Percentiles rank a stretch among this genome's conserved stretches.
These are phyloP conservation scores for Panicum hallii DNA, from an alignment of 202 grass and related monocot genomes.

Conservation along the genomic window DNA sequence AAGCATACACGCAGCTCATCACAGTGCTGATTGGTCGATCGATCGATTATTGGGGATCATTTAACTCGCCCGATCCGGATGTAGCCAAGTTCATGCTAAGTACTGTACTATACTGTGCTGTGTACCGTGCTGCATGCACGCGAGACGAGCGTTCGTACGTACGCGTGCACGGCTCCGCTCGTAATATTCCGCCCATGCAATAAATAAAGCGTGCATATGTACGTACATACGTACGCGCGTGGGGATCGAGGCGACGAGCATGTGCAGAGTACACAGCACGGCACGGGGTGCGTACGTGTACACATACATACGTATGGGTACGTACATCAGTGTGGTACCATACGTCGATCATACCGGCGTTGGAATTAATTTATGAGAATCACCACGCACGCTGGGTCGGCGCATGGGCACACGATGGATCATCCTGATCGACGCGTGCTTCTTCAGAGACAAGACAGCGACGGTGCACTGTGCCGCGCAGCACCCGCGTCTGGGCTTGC, in stretches of 20 bases:
- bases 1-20: neutral
- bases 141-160: neutral
- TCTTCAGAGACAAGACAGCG: too few relatives aligned
- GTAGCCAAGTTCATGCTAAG: neutral
- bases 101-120: too few relatives aligned
- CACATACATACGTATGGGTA: too few relatives aligned
- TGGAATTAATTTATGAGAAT: too few relatives aligned
- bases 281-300: neutral
- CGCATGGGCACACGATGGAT: too few relatives aligned
- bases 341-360: too few relatives aligned
- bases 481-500: too few relatives aligned
- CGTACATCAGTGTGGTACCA: too few relatives aligned
- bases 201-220: neutral
- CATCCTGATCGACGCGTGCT: too few relatives aligned
- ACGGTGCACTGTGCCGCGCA: too few relatives aligned
- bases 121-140: neutral
- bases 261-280: neutral
- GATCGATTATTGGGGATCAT: neutral
- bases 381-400: too few relatives aligned
- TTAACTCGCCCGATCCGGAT: neutral
- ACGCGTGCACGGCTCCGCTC: slow-evolving; percentile 2
- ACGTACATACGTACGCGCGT: neutral
- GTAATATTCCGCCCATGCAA: slow-evolving; percentile 15
- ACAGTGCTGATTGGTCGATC: neutral
- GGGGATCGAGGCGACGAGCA: neutral